Percentiles rank a stretch among this genome's conserved stretches.
Evolutionary conservation across 495 filamentous ascomycete species (phyloP).

Genomic region (Talaromyces borbonicus): DNA sequence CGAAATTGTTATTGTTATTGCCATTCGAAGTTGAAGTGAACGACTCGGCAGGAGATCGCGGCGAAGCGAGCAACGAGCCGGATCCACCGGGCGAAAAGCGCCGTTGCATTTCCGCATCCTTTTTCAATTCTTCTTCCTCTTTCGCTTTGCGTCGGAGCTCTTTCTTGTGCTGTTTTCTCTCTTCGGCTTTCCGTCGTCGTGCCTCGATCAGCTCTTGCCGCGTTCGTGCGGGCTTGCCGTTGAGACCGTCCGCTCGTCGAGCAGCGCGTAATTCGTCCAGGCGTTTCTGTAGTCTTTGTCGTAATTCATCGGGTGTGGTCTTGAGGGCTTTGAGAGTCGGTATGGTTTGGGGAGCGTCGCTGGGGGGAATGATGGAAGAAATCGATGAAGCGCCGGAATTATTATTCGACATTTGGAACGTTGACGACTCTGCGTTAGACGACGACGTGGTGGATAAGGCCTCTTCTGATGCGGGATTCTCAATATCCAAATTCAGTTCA

Average conservation of each 20-base stretch:
- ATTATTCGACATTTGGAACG: slow-evolving; percentile 49
- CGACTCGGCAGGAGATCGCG: slow-evolving; percentile 33
- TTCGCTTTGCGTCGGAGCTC: slow-evolving; percentile 62
- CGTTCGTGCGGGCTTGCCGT: slow-evolving; percentile 70
- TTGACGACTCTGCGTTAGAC: slow-evolving; percentile 49
- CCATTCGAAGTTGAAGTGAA: slow-evolving; percentile 25
- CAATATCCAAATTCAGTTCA: slow-evolving; percentile 31
- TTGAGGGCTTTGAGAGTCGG: slow-evolving; percentile 32
- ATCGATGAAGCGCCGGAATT: slow-evolving; percentile 62
- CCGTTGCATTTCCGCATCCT: slow-evolving; percentile 56
- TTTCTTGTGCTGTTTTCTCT: slow-evolving; percentile 80
- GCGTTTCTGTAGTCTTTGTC: slow-evolving; percentile 64
- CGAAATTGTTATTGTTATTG: slow-evolving; percentile 60
- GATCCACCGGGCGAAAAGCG: slow-evolving; percentile 41
- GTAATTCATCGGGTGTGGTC: slow-evolving; percentile 57
- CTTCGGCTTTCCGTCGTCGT: slow-evolving; percentile 73
- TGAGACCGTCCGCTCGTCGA: slow-evolving; percentile 70
- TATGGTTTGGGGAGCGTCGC: slow-evolving; percentile 28
- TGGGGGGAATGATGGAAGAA: slow-evolving; percentile 56
- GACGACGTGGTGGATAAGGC: slow-evolving; percentile 40
- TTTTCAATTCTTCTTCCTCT: slow-evolving; percentile 59
- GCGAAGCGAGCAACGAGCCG: slow-evolving; percentile 50
- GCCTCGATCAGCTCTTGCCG: slow-evolving; percentile 85
- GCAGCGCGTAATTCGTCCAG: slow-evolving; percentile 73
- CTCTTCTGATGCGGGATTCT: slow-evolving; percentile 30